Conservation (phyloP, 768 basidiomycete species). For the Hebeloma cylindrosporum region DNA sequence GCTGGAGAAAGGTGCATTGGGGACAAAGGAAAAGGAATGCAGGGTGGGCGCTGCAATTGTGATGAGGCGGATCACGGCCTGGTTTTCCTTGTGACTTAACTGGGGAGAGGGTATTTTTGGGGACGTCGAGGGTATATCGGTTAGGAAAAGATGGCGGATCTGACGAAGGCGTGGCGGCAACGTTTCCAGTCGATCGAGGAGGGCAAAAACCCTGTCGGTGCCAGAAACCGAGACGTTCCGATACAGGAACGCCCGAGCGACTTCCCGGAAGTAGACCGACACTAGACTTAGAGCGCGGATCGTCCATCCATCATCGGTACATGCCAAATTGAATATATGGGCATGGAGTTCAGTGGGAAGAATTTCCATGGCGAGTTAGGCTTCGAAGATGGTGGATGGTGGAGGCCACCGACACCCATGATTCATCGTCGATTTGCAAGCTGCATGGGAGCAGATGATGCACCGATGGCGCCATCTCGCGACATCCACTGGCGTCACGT, state of each 20-base stretch:
- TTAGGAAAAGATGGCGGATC: constrained; percentile 47
- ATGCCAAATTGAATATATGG: constrained; percentile 43
- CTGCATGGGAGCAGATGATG: constrained; percentile 19
- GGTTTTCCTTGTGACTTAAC: constrained; percentile 6
- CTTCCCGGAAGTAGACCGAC: constrained; percentile 39
- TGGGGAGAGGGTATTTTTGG: constrained; percentile 2
- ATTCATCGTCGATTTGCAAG: not conserved
- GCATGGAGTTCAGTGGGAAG: constrained; percentile 47
- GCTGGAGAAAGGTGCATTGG: constrained; percentile 31
- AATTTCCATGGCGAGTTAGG: constrained; percentile 27
- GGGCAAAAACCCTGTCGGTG: constrained; percentile 23
- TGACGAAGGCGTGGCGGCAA: constrained; percentile 37
- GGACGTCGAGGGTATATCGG: constrained; percentile 22
- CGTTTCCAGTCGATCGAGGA: constrained; percentile 31
- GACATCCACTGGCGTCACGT: constrained; percentile 17
- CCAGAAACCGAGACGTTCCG: constrained; percentile 38
- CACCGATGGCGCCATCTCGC: constrained; percentile 32
- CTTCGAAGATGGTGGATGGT: not conserved
- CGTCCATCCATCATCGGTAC: constrained; percentile 38
- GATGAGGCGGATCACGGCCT: constrained; percentile 33
- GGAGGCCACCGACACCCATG: not conserved
- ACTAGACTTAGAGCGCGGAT: constrained; percentile 38
- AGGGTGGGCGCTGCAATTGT: constrained; percentile 40
- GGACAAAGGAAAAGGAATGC: constrained; percentile 39
- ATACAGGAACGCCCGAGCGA: constrained; percentile 40